A percentile compares a stretch with the other conserved stretches of the same genome.
Evolutionary conservation across 139 green algal species (phyloP).

Genomic region (Choricystis sp.): DNA sequence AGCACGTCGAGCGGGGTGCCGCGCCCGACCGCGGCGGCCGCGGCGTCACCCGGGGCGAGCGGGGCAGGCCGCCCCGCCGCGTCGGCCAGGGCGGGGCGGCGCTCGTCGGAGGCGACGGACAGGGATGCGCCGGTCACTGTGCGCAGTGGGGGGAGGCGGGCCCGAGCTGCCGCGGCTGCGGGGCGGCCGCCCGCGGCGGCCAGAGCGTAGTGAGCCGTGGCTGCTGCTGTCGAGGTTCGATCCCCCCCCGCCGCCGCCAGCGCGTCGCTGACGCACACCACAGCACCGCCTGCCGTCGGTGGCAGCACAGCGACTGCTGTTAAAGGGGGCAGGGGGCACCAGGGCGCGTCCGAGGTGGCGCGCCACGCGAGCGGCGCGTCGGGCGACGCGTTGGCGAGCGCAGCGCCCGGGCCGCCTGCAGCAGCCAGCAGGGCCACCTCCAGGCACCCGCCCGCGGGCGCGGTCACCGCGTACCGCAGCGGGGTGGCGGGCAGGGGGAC

Average conservation of each 20-base stretch:
- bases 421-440: not conserved
- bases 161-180: too few species aligned
- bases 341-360: not conserved
- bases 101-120: not conserved
- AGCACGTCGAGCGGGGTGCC: not conserved
- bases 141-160: not conserved
- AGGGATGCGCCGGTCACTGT: not conserved
- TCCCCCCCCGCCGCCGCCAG: not conserved
- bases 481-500: not conserved
- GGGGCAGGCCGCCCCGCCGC: too few species aligned
- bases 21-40: not conserved
- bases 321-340: not conserved
- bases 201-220: not conserved
- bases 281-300: too few species aligned
- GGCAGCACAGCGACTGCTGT: not conserved
- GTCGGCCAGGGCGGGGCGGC: too few species aligned
- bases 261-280: not conserved
- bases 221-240: not conserved
- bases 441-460: not conserved
- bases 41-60: not conserved
- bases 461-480: not conserved
- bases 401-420: too few species aligned
- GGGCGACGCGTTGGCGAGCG: not conserved
- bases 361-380: too few species aligned
- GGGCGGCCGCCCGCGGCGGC: too few species aligned